Evolutionary conservation across 257 asterid species (phyloP).

Genomic region (Solanum dulcamara): DNA sequence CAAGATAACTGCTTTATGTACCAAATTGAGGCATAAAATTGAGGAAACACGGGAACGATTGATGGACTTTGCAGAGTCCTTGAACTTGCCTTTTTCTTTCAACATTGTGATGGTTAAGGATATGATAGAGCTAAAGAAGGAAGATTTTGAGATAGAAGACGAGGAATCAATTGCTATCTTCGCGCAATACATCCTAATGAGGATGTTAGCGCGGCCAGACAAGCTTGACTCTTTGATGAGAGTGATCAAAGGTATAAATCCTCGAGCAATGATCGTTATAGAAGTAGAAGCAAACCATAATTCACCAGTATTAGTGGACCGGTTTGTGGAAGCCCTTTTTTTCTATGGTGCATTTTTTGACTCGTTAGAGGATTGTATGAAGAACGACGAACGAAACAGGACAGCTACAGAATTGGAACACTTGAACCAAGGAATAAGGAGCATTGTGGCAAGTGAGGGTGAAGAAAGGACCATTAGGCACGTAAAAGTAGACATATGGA

Average conservation of each 20-base stretch:
- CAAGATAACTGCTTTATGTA: conserved; percentile 47
- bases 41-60: conserved; percentile 38
- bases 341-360: conserved; percentile 42
- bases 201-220: conserved; percentile 23
- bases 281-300: conserved; percentile 48
- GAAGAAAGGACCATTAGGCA: conserved; percentile 35
- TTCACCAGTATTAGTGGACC: conserved; percentile 30
- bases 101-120: conserved; percentile 35
- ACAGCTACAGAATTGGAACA: conserved; percentile 14
- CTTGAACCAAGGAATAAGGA: conserved; percentile 24
- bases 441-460: conserved; percentile 34
- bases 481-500: conserved; percentile 32
- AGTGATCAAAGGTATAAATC: conserved; percentile 16
- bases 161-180: conserved; percentile 37
- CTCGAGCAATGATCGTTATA: conserved; percentile 24
- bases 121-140: conserved; percentile 17
- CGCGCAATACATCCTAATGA: conserved; percentile 19
- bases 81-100: conserved; percentile 29
- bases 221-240: conserved; percentile 25
- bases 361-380: conserved; percentile 31
- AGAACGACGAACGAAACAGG: conserved; percentile 24
- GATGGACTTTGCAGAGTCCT: conserved; percentile 32
- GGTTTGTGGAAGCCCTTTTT: conserved; percentile 41
- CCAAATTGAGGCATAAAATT: conserved; percentile 13
- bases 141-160: conserved; percentile 8